phyloP scores from a whole-genome alignment of 768 basidiomycete genomes.

The Trametes elegans region DNA sequence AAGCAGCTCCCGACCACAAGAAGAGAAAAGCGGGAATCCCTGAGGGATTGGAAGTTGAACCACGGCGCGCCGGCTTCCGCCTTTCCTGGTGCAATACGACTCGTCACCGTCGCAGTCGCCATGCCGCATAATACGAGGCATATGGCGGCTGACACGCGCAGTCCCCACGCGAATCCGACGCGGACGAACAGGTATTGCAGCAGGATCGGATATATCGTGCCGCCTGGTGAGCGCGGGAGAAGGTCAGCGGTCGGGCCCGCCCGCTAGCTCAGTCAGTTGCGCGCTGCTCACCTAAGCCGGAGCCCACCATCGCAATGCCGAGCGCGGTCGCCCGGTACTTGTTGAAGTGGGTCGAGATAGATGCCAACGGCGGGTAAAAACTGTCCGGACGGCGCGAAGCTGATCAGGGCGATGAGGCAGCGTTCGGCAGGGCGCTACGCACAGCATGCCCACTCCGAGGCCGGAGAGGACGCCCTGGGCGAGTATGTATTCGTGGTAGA shows the following conservation, averaged over 20 bases:
- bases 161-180: conserved; percentile 61
- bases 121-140: conserved; percentile 46
- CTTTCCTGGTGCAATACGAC: conserved; percentile 27
- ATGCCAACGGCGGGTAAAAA: conserved; percentile 67
- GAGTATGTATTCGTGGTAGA: conserved; percentile 60
- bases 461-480: conserved; percentile 67
- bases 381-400: conserved; percentile 33
- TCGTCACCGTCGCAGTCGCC: conserved; percentile 48
- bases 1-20: conserved; percentile 56
- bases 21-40: conserved; percentile 43
- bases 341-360: conserved; percentile 63
- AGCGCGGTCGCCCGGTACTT: conserved; percentile 68
- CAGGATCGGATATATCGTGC: conserved; percentile 65
- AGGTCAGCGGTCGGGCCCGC: conserved; percentile 20
- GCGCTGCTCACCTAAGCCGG: conserved; percentile 49
- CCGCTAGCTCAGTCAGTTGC: conserved; percentile 19
- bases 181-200: conserved; percentile 53
- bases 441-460: conserved; percentile 60
- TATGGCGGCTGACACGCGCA: conserved; percentile 54
- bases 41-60: conserved; percentile 31
- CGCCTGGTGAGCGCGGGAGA: conserved; percentile 43
- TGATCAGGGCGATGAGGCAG: conserved; percentile 1
- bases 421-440: not conserved
- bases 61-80: conserved; percentile 22
- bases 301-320: conserved; percentile 68